phyloP scores from a whole-genome alignment of 331 rosid species.

The Saraca asoca region DNA sequence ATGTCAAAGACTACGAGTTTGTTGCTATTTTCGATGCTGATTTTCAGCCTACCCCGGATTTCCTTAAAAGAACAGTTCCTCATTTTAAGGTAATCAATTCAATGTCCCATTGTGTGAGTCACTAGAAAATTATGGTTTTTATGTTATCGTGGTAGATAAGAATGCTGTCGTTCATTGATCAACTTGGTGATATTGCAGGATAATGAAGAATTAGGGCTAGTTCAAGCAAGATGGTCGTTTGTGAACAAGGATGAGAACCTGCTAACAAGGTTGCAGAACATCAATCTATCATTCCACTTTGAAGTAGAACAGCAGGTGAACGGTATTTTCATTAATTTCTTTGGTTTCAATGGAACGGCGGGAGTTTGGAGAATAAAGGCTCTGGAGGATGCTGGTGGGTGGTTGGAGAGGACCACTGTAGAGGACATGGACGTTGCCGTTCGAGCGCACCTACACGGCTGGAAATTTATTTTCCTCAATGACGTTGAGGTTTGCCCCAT shows the following conservation, averaged over 20 bases:
- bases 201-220: conserved; percentile 74
- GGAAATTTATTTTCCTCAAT: conserved; percentile 88
- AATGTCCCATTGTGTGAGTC: conserved; percentile 24
- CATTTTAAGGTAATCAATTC: conserved; percentile 66
- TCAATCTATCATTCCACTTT: conserved; percentile 80
- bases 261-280: conserved; percentile 84
- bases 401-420: conserved; percentile 93
- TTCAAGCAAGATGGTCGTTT: conserved; percentile 96
- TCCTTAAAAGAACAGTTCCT: conserved; percentile 75
- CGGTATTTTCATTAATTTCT: conserved; percentile 74
- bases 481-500: conserved; percentile 83
- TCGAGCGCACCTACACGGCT: conserved; percentile 91
- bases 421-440: conserved; percentile 97
- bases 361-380: conserved; percentile 94
- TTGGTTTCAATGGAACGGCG: conserved; percentile 93
- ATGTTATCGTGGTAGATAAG: background rate
- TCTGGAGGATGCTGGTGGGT: conserved; percentile 85
- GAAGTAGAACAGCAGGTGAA: conserved; percentile 97
- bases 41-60: conserved; percentile 81
- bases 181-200: conserved; percentile 47
- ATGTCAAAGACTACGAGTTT: conserved; percentile 72
- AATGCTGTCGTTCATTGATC: background rate
- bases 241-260: conserved; percentile 89
- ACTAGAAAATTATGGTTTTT: background rate
- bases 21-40: conserved; percentile 92